phyloP scores from a whole-genome alignment of 345 rosid genomes.

The Corymbia maculata region DNA sequence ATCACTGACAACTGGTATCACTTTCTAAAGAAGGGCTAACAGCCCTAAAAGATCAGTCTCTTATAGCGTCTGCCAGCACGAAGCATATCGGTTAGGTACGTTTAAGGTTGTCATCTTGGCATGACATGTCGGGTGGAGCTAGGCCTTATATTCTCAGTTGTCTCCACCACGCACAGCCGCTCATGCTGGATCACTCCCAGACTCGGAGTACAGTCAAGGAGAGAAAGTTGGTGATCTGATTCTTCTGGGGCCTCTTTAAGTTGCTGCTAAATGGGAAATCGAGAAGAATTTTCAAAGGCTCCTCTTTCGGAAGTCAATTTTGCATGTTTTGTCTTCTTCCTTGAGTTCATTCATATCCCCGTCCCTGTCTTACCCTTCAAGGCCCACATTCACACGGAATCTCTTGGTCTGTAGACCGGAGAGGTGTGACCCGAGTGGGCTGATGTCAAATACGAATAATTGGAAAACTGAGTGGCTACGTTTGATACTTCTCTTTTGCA shows the following conservation, averaged over 20 bases:
- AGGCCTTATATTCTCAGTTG: background rate
- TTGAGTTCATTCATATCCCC: background rate
- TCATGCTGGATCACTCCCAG: background rate
- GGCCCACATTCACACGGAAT: too few relatives aligned
- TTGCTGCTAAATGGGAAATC: too few relatives aligned
- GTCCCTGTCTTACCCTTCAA: background rate
- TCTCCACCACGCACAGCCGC: background rate
- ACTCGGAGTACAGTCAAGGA: too few relatives aligned
- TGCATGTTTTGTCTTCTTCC: background rate
- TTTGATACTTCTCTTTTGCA: too few relatives aligned
- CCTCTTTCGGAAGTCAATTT: background rate
- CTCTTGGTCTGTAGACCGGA: too few relatives aligned
- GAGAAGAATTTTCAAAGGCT: too few relatives aligned
- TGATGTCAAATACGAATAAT: too few relatives aligned
- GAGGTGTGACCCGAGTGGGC: too few relatives aligned
- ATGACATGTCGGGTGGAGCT: background rate
- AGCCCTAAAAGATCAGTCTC: background rate
- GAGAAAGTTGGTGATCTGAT: too few relatives aligned
- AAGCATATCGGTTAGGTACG: background rate
- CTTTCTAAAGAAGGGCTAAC: background rate
- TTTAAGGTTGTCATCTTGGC: background rate
- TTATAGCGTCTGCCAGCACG: background rate
- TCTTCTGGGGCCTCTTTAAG: background rate
- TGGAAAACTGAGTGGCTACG: too few relatives aligned
- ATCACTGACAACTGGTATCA: too few relatives aligned